Conservation (phyloP, 257 asterid genomes). For the Knoxia roxburghii region DNA sequence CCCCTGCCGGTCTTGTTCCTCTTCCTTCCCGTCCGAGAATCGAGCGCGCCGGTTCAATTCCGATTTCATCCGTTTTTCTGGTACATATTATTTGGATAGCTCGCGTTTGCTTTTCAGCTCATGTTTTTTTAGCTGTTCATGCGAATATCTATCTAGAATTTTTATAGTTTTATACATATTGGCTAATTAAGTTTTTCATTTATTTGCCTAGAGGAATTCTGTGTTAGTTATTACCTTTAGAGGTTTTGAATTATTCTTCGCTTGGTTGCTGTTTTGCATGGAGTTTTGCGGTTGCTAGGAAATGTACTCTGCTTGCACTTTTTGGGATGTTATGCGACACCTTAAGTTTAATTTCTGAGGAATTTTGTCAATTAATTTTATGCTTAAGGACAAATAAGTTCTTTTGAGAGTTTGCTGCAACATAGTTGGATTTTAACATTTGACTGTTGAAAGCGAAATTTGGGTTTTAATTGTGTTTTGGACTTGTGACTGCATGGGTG, state of each 20-base stretch:
- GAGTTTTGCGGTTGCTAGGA: background rate
- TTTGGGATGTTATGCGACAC: no score
- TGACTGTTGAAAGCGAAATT: background rate
- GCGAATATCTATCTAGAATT: no score
- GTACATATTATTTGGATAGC: conserved; percentile 24
- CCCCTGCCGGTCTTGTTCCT: conserved; percentile 27
- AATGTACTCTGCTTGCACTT: background rate
- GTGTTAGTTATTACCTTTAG: background rate
- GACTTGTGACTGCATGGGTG: background rate
- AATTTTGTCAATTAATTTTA: background rate
- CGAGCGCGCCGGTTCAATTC: conserved; percentile 18
- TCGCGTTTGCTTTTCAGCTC: background rate
- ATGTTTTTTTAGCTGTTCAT: no score
- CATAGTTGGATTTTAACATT: background rate
- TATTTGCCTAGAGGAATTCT: background rate
- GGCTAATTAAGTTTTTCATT: background rate
- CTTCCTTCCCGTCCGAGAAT: conserved; percentile 29
- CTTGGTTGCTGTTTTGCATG: background rate
- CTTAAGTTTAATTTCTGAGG: background rate
- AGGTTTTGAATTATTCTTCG: background rate
- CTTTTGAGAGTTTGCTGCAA: background rate
- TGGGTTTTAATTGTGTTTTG: no score
- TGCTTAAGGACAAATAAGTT: background rate
- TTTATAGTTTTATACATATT: no score
- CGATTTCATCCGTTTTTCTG: conserved; percentile 38